Base-by-base conservation (phyloP, 2,329 filamentous ascomycete genomes). In the Sordariomycetes sp. region DNA sequence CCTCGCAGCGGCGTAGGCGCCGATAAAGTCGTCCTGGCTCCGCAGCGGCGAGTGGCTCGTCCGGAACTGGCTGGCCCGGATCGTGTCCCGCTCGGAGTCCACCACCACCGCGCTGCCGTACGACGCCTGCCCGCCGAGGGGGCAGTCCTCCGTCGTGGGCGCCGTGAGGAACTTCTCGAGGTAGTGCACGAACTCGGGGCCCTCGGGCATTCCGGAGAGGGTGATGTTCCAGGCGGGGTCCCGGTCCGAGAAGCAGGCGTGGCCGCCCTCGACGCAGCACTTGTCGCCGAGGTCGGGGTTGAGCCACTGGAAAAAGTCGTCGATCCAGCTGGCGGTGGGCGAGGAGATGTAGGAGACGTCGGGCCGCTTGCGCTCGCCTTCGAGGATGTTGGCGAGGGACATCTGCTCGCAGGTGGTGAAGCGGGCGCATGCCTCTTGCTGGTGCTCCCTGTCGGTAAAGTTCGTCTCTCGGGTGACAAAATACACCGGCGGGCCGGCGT, bases 301-400 rank as follows among this genome's bases (percentile, higher is more conserved):
- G n/a, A 97, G 76, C 93, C 94, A 99, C 60, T 90, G 81, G 73
- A 97, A 90, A 73, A 90, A 97, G 68, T 99, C 94, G 63, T 99
- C 94, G 20, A 99, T 82, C 94, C 94, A 99, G 70, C 89, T 97
- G 3, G 95, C 94, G 0, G 93, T 86, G 0, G 91, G 88, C 11
- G 92, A 86, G 7, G 90, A 82, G 63, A 99, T 90, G 70, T 91
- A 97, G 1, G 91, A 97, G 1, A 93, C 78, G 7, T 95, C 83
- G 0, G 91, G 81, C 43, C 94, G 84, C 74, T 97, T 97, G 12
- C 94, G 85, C 73, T 99, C 95, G 64, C 94, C 89, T 69, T 99
- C 95, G 4, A 99, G 78, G 1, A 96, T 86, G 66, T 96, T 97
- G 46, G 90, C 85, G 3, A 99, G 76, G 0, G 92, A 97, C 60